phyloP scores from a whole-genome alignment of 2,329 filamentous ascomycete species.

The Pestalotiopsis sp. region DNA sequence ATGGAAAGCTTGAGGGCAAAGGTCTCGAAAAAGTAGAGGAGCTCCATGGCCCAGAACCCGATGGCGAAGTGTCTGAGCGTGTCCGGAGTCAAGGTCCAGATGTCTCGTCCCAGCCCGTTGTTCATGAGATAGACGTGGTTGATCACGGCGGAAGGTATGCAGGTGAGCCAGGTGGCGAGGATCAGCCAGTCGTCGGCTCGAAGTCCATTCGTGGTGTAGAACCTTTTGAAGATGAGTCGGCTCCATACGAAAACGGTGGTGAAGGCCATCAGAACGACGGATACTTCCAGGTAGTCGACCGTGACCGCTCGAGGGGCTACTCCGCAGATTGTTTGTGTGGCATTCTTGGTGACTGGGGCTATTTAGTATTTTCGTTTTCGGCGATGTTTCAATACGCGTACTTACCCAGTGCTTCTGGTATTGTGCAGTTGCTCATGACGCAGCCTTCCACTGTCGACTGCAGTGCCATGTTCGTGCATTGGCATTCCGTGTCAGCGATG shows the following conservation, averaged over 20 bases:
- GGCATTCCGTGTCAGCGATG: constrained; percentile 16
- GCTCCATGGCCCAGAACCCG: constrained; percentile 26
- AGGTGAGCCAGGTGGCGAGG: not conserved
- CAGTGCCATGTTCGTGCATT: constrained; percentile 16
- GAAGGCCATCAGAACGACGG: constrained; percentile 14
- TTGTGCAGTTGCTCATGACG: constrained; percentile 14
- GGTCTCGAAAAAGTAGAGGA: constrained; percentile 29
- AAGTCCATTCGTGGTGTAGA: constrained; percentile 5
- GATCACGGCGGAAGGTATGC: not conserved
- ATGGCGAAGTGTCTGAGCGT: constrained; percentile 26
- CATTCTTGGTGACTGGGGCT: constrained; percentile 18
- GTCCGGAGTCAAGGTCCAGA: constrained; percentile 17
- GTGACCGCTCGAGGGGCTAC: constrained; percentile 13
- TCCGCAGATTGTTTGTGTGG: constrained; percentile 19
- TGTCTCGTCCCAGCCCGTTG: constrained; percentile 4
- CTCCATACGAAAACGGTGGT: constrained; percentile 13
- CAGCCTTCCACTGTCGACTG: constrained; percentile 10
- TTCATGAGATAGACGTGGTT: constrained; percentile 5
- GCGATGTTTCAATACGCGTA: not conserved
- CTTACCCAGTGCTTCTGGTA: constrained; percentile 13
- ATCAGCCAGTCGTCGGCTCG: constrained; percentile 10
- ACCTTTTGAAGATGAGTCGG: constrained; percentile 15
- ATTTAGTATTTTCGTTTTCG: not conserved
- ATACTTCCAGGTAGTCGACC: constrained; percentile 14
- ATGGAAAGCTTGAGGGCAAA: constrained; percentile 32